These are phyloP conservation scores for Inonotus hispidus DNA, from an alignment of 1,284 basidiomycete species.

Conservation along the genomic window DNA sequence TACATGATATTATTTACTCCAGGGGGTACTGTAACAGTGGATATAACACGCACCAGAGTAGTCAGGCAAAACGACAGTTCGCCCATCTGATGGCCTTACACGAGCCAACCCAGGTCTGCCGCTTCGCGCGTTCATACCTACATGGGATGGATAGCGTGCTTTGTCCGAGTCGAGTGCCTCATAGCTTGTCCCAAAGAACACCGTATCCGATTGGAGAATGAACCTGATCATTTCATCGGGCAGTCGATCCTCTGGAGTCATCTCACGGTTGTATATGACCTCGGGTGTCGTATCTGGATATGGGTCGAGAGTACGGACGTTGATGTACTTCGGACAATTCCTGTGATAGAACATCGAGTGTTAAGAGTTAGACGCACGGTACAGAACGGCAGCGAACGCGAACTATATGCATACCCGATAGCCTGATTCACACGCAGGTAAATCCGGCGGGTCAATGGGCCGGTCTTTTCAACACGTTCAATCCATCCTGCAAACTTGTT, in stretches of 20 bases:
- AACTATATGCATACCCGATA: conserved; percentile 40
- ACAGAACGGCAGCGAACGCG: neutral
- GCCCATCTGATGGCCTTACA: conserved; percentile 46
- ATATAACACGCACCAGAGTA: conserved; percentile 42
- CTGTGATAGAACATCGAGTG: too few relatives aligned
- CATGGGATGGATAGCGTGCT: conserved; percentile 43
- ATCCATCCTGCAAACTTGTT: conserved; percentile 59
- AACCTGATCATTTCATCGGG: conserved; percentile 44
- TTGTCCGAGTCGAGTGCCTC: conserved; percentile 33
- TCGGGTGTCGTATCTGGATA: conserved; percentile 34
- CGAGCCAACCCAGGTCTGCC: conserved; percentile 57
- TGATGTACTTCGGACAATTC: conserved; percentile 67
- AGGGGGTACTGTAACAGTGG: neutral
- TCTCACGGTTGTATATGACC: conserved; percentile 31
- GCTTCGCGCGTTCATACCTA: conserved; percentile 61
- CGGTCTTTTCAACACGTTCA: conserved; percentile 26
- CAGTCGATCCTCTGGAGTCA: conserved; percentile 37
- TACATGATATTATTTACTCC: neutral
- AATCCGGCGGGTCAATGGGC: conserved; percentile 24
- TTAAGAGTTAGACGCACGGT: neutral
- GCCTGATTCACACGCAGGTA: conserved; percentile 46
- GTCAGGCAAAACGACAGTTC: conserved; percentile 55
- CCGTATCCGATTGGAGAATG: conserved; percentile 45
- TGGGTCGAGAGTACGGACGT: conserved; percentile 42
- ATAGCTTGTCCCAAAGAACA: conserved; percentile 52